Base-by-base conservation (phyloP, 1,284 basidiomycete species). In the Paramarasmius palmivorus region DNA sequence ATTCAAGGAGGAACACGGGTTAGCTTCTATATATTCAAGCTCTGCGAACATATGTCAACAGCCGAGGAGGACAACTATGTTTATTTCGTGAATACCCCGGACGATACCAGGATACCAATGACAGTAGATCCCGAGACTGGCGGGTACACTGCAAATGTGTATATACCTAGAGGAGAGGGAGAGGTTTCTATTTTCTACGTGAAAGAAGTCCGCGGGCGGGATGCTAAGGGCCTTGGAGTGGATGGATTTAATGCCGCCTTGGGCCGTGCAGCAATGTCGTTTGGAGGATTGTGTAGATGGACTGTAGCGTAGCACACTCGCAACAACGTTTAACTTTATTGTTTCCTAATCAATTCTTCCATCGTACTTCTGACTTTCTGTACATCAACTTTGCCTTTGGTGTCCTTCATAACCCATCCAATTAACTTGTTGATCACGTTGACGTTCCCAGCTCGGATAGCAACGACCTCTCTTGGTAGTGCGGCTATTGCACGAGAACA, bases 341-440 rank as follows among this genome's bases (percentile, higher is more conserved):
- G 42, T 39, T 53, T 50, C 23, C 32, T 34, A 36, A 81, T 66
- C 44, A 86, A 63, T 53, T 73, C 70, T 50, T 79, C 71, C 32
- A 90, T 61, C 58, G 72, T 65, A 10, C 61, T 63, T 58, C 71
- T 76, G n/a, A 75, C 77, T 22, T 69, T 70, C 47, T 74, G 70
- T 1, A 86, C 84, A 65, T 97, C 88, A 19, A 88, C 93, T 32
- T 84, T 78, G 3, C 95, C 95, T 55, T 83, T 77, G 55, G 87
- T 91, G 50, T 82, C 69, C 69, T 87, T 91, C 93, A 98, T 98
- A 20, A 96, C 91, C 65, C 84, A 80, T 0, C 96, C 96, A 6
- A 98, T 81, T 32, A 99, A 79, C 57, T 90, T 88, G 74, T 93
- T 93, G 38, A 98, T 65, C 1, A 95, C 94, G 58, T 91, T 93